Percentiles rank a stretch among this genome's conserved stretches.
phyloP scores from a whole-genome alignment of 2,329 filamentous ascomycete genomes.

The Exophiala sideris region DNA sequence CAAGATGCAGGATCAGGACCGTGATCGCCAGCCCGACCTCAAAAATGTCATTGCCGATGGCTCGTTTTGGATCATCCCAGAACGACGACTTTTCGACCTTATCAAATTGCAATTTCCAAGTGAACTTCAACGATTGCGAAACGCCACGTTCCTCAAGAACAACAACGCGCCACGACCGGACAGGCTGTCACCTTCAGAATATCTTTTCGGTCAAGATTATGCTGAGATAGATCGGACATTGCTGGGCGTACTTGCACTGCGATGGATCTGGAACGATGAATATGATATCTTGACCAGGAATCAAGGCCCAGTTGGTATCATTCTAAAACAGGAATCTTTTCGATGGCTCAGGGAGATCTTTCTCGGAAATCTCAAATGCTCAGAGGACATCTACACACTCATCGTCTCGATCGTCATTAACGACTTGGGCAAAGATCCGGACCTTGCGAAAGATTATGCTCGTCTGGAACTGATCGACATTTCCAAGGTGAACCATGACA shows the following conservation, averaged over 20 bases:
- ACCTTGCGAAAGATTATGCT: constrained; percentile 29
- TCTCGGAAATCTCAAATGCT: constrained; percentile 9
- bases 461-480: constrained; percentile 6
- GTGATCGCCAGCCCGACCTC: neutral
- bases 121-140: constrained; percentile 32
- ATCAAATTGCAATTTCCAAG: constrained; percentile 28
- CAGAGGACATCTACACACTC: constrained; percentile 31
- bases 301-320: constrained; percentile 25
- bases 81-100: constrained; percentile 27
- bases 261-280: constrained; percentile 36
- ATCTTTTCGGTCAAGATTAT: constrained; percentile 32
- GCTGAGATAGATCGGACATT: constrained; percentile 41
- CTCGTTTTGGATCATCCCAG: constrained; percentile 19
- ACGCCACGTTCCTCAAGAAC: constrained; percentile 26
- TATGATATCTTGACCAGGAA: constrained; percentile 33
- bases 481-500: constrained; percentile 33
- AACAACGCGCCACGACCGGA: constrained; percentile 8
- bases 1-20: neutral
- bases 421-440: constrained; percentile 38
- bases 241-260: constrained; percentile 36
- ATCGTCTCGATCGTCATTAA: constrained; percentile 37
- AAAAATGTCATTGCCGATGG: constrained; percentile 10
- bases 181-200: constrained; percentile 31
- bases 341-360: constrained; percentile 28
- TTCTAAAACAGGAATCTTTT: constrained; percentile 32